phyloP scores from a whole-genome alignment of 129 eudicot genomes.

The Chrysanthemum lavandulifolium region DNA sequence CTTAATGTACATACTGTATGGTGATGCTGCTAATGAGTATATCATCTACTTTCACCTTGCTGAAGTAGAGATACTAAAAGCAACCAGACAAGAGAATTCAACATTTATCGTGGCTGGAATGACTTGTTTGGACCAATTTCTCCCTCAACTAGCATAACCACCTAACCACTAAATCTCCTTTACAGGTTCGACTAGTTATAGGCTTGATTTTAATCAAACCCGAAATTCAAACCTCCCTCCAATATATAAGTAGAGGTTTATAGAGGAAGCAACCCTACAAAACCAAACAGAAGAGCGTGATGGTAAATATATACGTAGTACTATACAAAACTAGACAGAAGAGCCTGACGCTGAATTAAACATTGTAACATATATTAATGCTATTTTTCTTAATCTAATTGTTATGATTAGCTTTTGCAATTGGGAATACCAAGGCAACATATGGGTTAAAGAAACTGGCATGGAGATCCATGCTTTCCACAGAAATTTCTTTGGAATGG shows the following conservation, averaged over 20 bases:
- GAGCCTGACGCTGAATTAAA: too few species aligned
- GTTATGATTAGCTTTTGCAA: conserved; percentile 23
- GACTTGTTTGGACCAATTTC: not conserved
- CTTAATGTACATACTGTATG: not conserved
- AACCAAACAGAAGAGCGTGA: conserved; percentile 2
- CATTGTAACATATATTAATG: not conserved
- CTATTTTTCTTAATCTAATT: not conserved
- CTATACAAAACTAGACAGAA: conserved; percentile 18
- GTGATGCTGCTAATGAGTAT: conserved; percentile 4
- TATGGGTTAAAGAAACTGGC: conserved; percentile 36
- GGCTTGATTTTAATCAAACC: conserved; percentile 5
- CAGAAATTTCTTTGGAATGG: not conserved
- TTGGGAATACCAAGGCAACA: conserved; percentile 28
- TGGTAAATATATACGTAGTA: too few species aligned
- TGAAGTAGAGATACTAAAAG: conserved; percentile 27
- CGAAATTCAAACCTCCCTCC: conserved; percentile 32
- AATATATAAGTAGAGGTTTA: conserved; percentile 31
- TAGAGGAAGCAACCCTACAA: not conserved
- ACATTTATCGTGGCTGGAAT: conserved; percentile 17
- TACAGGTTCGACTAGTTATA: not conserved
- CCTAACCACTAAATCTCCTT: not conserved
- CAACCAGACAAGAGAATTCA: conserved; percentile 35
- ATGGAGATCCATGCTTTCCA: conserved; percentile 38
- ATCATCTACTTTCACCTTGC: conserved; percentile 35
- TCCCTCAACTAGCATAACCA: conserved; percentile 9